Base-by-base conservation (phyloP, 805 yeast species). In the Zygoascus biomembranicola region DNA sequence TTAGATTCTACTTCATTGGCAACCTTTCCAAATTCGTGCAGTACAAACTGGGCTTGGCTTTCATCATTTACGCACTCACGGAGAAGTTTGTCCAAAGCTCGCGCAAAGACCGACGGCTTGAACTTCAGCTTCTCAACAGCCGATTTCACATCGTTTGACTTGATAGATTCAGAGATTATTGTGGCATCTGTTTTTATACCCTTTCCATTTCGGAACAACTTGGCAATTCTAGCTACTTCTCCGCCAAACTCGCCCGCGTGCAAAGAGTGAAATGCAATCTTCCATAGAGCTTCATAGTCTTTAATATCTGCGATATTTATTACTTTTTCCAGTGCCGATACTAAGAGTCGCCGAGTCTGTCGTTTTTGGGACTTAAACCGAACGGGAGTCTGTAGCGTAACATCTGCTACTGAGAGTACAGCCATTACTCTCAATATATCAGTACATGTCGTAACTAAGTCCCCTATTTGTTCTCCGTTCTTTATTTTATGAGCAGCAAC, bases 221-320 rank as follows among this genome's bases (percentile, higher is more conserved):
- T 4, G 8, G 54, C 54, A 18, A 52, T 52, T 26, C n/a, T 32
- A 8, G 54, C 47, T 14, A 43, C 43, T 20, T 23, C 44, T 8
- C 51, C 54, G 11, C 51, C 51, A 39, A 37, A 52, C 37, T 52
- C 54, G 19, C 54, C 54, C 5, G 48, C 39, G 32, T 52, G 54
- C 8, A 52, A 42, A 48, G 26, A 26, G 43, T 52, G 54, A 32
- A 52, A 52, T 47, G 54, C 54, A 10, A 14, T 32, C 47, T 52
- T 52, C 54, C 54, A 52, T 20, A 52, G 44, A 8, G 14, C 20
- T 10, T 46, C 39, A 28, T 47, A 28, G 19, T 20, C 16, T 35
- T 52, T 52, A 31, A 52, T 32, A 39, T 52, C 54, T 3, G 35
- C 31, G 13, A 20, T 26, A 11, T 43, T 43, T 8, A 52, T 47